A percentile compares a stretch with the other conserved stretches of the same genome.
These are phyloP conservation scores for Nannizziopsis barbatae DNA, from an alignment of 2,329 filamentous ascomycete species.

Conservation along the genomic window DNA sequence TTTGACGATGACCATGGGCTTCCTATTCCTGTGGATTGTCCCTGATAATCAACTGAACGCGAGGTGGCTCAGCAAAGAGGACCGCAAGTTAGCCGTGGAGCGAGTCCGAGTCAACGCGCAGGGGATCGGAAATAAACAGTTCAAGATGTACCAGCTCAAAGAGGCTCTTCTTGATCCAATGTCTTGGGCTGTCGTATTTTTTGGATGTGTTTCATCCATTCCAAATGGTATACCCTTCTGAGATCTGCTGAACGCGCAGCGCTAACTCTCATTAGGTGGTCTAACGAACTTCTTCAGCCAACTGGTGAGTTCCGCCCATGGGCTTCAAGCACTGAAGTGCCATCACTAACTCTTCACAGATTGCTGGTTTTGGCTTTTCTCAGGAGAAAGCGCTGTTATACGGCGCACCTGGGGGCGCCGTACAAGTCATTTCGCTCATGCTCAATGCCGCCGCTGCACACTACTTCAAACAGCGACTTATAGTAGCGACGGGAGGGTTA, in stretches of 20 bases:
- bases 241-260: neutral
- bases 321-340: neutral
- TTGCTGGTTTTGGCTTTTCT: conserved; percentile 55
- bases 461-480: conserved; percentile 45
- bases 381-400: conserved; percentile 52
- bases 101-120: conserved; percentile 64
- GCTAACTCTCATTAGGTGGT: conserved; percentile 35
- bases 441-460: conserved; percentile 48
- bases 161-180: conserved; percentile 49
- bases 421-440: conserved; percentile 51
- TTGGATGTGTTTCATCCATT: conserved; percentile 46
- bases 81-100: conserved; percentile 58
- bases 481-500: conserved; percentile 45
- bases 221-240: conserved; percentile 28
- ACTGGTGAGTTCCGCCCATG: conserved; percentile 23
- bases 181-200: conserved; percentile 51
- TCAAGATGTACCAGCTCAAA: conserved; percentile 55
- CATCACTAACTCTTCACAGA: conserved; percentile 23
- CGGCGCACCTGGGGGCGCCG: conserved; percentile 53
- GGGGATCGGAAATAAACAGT: conserved; percentile 59
- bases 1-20: conserved; percentile 40
- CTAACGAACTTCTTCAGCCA: conserved; percentile 49
- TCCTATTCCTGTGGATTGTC: conserved; percentile 42
- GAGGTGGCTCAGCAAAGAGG: conserved; percentile 52
- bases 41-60: conserved; percentile 53